Evolutionary conservation across 2,329 filamentous ascomycete genomes (phyloP).

Genomic region (Septoria linicola): DNA sequence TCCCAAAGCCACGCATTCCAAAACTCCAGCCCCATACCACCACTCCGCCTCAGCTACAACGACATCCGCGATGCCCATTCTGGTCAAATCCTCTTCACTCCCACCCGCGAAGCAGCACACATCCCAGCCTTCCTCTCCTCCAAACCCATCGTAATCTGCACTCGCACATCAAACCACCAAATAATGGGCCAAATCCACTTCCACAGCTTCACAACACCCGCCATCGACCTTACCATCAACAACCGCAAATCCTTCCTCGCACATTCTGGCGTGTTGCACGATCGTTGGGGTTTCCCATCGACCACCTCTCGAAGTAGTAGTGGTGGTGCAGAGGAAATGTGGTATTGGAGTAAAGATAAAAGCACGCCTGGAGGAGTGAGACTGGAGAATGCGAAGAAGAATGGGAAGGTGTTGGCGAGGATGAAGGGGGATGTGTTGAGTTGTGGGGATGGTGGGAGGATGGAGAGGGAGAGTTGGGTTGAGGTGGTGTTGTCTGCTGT

Average conservation of each 20-base stretch:
- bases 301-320: conserved; percentile 1
- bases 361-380: conserved; percentile 17
- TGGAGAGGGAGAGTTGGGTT: conserved; percentile 25
- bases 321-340: conserved; percentile 1
- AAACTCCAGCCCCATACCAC: conserved; percentile 20
- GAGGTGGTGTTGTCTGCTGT: conserved; percentile 29
- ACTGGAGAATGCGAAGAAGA: conserved; percentile 26
- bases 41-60: conserved; percentile 23
- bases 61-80: conserved; percentile 22
- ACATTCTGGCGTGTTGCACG: conserved; percentile 21
- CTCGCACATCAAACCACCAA: conserved; percentile 9
- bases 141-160: conserved; percentile 25
- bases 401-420: conserved; percentile 24
- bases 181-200: conserved; percentile 27
- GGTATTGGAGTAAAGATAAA: conserved; percentile 28
- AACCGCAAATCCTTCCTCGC: conserved; percentile 17
- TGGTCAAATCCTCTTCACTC: conserved; percentile 19
- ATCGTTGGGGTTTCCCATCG: conserved; percentile 27
- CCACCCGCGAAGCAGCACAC: conserved; percentile 22
- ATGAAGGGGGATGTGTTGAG: conserved; percentile 25
- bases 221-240: conserved; percentile 25
- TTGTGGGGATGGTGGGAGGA: conserved; percentile 21
- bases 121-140: conserved; percentile 27
- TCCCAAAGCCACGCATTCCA: conserved; percentile 23
- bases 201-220: conserved; percentile 21